phyloP scores from a whole-genome alignment of 2,329 filamentous ascomycete genomes.

The Talaromyces sp. region DNA sequence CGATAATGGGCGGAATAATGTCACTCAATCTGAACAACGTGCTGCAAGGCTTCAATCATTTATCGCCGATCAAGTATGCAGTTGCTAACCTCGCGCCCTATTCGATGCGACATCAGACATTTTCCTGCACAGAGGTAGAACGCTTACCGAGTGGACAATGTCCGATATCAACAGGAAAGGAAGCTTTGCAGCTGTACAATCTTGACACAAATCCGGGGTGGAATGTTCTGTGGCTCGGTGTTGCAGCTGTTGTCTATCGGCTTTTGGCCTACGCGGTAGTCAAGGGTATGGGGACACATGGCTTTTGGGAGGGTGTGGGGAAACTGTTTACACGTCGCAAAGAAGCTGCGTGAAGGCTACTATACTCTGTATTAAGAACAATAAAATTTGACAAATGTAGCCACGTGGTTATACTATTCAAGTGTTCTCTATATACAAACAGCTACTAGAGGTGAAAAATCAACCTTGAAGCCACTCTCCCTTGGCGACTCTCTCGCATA shows the following conservation, averaged over 20 bases:
- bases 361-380: background rate
- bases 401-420: background rate
- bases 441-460: background rate
- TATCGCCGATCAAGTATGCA: constrained; percentile 66
- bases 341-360: background rate
- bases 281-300: constrained; percentile 23
- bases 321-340: background rate
- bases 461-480: constrained; percentile 29
- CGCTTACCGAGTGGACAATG: constrained; percentile 58
- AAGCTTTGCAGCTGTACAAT: constrained; percentile 65
- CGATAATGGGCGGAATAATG: constrained; percentile 67
- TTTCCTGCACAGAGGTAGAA: constrained; percentile 61
- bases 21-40: constrained; percentile 65
- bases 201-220: constrained; percentile 58
- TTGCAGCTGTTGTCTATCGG: constrained; percentile 62
- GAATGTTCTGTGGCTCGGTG: constrained; percentile 60
- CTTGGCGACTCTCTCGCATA: constrained; percentile 50
- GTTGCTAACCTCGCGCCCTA: constrained; percentile 64
- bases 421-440: background rate
- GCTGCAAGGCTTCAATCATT: constrained; percentile 65
- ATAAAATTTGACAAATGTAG: background rate
- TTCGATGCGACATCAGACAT: constrained; percentile 56
- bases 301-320: constrained; percentile 1
- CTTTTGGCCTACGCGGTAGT: constrained; percentile 44
- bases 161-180: constrained; percentile 60